Base-by-base conservation (phyloP, 148 eudicot species). In the Selenicereus undatus region DNA sequence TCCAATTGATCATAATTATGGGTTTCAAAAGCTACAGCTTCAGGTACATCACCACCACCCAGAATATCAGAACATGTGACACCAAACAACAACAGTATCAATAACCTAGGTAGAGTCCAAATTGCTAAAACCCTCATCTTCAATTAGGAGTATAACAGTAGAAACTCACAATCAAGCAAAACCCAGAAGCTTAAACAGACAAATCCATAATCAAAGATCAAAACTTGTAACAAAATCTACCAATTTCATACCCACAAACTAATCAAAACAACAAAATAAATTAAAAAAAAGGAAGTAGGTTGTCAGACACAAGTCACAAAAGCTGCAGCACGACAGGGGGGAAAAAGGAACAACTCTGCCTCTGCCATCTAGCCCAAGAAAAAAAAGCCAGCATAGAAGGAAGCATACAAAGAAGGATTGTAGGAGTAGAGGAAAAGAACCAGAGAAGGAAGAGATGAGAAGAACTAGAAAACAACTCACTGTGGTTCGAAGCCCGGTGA, bases 1-100 rank as follows among this genome's bases (percentile, higher is more conserved):
- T 88, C 87, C 9, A 91, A 90, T 27, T 94, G 83, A 79, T 92
- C 97, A 66, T 91, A 93, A 11, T 77, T 83, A 26, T 81, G 88
- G 69, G 84, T 79, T 77, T 78, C 68, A 27, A 82, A 36, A 71
- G 13, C 73, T 17, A 76, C 82, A 78, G 35, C 79, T 72, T 74
- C 77, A 43, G 81, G 1, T 56, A 42, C 81, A 3, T 54, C 60
- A 83, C 80, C 86, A 8, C 65, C 71, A 52, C 77, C 81, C 43
- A 45, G 70, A 76, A 54, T 45, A 42, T 86, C 81, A 35, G 88
- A 88, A 83, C 71, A 76, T 83, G 84, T 74, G 71, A 65, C 64
- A 11, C 80, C 56, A 85, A 85, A 21, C 71, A 83, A 83, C 35
- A 86, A 56, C 29, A 89, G 48, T 54, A 87, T 26, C 21, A 88